A percentile compares a stretch with the other conserved stretches of the same genome.
These are phyloP conservation scores for Exsudoporus floridanus DNA, from an alignment of 1,284 basidiomycete genomes.

Conservation along the genomic window DNA sequence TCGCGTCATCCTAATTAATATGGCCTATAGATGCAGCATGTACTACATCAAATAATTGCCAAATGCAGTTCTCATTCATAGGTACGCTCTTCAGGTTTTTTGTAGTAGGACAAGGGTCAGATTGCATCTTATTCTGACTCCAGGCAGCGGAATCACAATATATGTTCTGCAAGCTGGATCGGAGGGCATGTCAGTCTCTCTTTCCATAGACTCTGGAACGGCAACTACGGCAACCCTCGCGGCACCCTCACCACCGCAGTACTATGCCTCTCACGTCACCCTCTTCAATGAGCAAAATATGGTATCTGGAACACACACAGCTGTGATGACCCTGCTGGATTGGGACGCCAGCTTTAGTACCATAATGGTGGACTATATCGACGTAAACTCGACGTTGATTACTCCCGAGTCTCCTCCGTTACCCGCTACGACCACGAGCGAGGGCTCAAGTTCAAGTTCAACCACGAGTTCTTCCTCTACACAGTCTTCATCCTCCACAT, in stretches of 20 bases:
- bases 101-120: not conserved
- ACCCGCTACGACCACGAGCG: no score
- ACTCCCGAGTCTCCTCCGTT: no score
- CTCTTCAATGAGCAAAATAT: slow-evolving; percentile 26
- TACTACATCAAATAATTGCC: slow-evolving; percentile 23
- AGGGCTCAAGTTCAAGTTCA: no score
- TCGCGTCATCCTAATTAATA: slow-evolving; percentile 1
- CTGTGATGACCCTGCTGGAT: slow-evolving; percentile 26
- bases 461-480: no score
- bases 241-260: slow-evolving; percentile 24
- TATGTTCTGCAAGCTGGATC: slow-evolving; percentile 32
- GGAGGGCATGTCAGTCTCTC: slow-evolving; percentile 29
- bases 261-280: slow-evolving; percentile 20
- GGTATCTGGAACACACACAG: slow-evolving; percentile 25
- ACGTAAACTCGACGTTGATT: no score
- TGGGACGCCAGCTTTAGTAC: slow-evolving; percentile 28
- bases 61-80: slow-evolving; percentile 27
- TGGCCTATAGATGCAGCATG: slow-evolving; percentile 25
- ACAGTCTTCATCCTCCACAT: no score
- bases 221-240: slow-evolving; percentile 21
- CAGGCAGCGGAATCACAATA: slow-evolving; percentile 32
- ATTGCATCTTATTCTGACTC: not conserved
- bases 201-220: slow-evolving; percentile 24
- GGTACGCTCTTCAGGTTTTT: slow-evolving; percentile 3
- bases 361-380: slow-evolving; percentile 32